Base-by-base conservation (phyloP, 768 basidiomycete genomes). In the Gyrodon lividus region DNA sequence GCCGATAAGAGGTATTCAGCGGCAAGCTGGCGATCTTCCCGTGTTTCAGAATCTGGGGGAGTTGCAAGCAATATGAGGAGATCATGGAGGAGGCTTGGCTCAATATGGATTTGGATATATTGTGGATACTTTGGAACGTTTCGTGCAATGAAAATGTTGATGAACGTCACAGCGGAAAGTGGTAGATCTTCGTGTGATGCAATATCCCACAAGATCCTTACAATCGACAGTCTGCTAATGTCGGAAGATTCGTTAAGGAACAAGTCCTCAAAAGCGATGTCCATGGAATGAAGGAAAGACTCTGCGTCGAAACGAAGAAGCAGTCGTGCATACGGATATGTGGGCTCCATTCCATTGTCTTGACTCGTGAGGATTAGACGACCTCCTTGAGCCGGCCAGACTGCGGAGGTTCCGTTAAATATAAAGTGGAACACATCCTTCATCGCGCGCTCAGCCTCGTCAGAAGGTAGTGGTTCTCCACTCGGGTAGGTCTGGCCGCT, bases 81-180 rank as follows among this genome's bases (percentile, higher is more conserved):
- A 35, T 72, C 76, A 59, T 93, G 87, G 16, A 94, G 75, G 4
- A 80, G 74, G 53, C 79, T 84, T 1, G 86, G 81, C 0, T 86
- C 70, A 37, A 93, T 74, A 43, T 54, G 43, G 30, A 57, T 46
- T 0, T 12, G 55, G 43, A 93, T 77, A 67, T 86, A 92, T 69
- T 97, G 94, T 1, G 89, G 84, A 70, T 98, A 99, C 71, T 98
- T 98, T 0, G 97, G 92, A 10, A 97, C 83, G 67, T 98, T 99
- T 52, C 95, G 87, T 4, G 97, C 92, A 50, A 98, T 80, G 70
- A 99, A 99, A 54, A 99, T 98, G 63, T 95, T 84, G 44, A 96
- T 78, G 67, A 99, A 90, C 3, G 90, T 93, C 51, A 74, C 71
- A 64, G 91, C 92, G 35, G 77, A 69, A 24, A 80, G 68, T 0